These are phyloP conservation scores for Fomitopsis schrenkii DNA, from an alignment of 1,284 basidiomycete genomes.

Conservation along the genomic window DNA sequence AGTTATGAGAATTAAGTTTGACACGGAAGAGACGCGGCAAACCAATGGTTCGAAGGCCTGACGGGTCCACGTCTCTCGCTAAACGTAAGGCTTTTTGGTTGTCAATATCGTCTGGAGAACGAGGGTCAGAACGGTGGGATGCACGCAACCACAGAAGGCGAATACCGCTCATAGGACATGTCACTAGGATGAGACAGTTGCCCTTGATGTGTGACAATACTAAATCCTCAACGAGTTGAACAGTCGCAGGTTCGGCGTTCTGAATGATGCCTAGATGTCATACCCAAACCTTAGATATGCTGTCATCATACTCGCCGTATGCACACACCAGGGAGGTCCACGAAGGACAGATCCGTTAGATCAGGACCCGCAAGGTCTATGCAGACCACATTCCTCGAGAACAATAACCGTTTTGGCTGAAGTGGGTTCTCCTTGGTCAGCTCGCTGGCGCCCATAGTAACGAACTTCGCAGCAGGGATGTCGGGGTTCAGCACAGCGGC, in stretches of 20 bases:
- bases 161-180: constrained; percentile 59
- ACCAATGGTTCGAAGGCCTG: constrained; percentile 59
- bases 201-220: constrained; percentile 42
- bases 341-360: constrained; percentile 39
- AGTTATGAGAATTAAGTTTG: neutral
- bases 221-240: constrained; percentile 43
- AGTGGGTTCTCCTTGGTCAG: constrained; percentile 7
- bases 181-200: constrained; percentile 47
- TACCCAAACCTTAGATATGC: too few relatives aligned
- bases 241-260: constrained; percentile 39
- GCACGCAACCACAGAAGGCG: neutral
- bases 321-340: constrained; percentile 39
- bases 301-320: constrained; percentile 18
- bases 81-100: constrained; percentile 56
- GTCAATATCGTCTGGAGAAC: constrained; percentile 54
- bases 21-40: neutral
- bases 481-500: constrained; percentile 38
- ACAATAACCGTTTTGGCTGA: constrained; percentile 22
- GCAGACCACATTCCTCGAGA: constrained; percentile 42
- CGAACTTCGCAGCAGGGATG: constrained; percentile 16
- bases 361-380: constrained; percentile 41
- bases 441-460: constrained; percentile 21
- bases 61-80: constrained; percentile 47
- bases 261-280: constrained; percentile 46
- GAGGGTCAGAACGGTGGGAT: neutral